These are phyloP conservation scores for Lentinus brumalis DNA, from an alignment of 768 basidiomycete genomes.

Conservation along the genomic window DNA sequence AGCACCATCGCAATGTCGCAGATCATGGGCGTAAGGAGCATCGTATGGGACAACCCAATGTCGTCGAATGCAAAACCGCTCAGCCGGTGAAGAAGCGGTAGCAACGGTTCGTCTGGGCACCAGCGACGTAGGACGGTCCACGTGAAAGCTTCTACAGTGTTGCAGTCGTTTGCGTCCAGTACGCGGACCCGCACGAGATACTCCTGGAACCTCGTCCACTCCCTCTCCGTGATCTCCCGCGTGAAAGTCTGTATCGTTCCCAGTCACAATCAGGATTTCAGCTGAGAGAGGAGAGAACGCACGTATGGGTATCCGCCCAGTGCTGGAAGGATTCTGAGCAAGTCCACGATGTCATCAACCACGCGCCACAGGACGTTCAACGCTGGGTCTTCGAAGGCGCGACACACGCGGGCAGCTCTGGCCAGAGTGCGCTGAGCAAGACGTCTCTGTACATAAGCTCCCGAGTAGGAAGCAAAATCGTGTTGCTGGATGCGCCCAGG, in stretches of 20 bases:
- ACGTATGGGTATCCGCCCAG: neutral
- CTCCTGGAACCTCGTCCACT: conserved; percentile 1
- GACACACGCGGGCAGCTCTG: conserved; percentile 2
- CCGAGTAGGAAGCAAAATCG: too few species aligned
- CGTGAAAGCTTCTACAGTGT: neutral
- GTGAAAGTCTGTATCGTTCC: neutral
- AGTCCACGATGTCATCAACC: neutral
- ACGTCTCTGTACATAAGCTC: too few species aligned
- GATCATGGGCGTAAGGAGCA: neutral
- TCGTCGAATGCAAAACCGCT: neutral
- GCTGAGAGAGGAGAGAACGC: neutral
- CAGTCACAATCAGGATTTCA: too few species aligned
- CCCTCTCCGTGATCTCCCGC: neutral
- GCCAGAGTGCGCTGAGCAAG: neutral
- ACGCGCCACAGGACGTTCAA: conserved; percentile 9
- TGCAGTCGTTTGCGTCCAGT: neutral
- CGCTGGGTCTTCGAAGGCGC: neutral
- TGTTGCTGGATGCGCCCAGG: neutral
- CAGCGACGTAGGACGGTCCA: neutral
- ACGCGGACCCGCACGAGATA: neutral
- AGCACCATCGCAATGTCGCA: neutral
- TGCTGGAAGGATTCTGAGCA: neutral
- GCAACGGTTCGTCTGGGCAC: neutral
- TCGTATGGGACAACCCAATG: neutral
- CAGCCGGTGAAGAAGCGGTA: neutral